Conservation (phyloP, 495 filamentous ascomycete genomes). For the Aspergillus bridgeri region DNA sequence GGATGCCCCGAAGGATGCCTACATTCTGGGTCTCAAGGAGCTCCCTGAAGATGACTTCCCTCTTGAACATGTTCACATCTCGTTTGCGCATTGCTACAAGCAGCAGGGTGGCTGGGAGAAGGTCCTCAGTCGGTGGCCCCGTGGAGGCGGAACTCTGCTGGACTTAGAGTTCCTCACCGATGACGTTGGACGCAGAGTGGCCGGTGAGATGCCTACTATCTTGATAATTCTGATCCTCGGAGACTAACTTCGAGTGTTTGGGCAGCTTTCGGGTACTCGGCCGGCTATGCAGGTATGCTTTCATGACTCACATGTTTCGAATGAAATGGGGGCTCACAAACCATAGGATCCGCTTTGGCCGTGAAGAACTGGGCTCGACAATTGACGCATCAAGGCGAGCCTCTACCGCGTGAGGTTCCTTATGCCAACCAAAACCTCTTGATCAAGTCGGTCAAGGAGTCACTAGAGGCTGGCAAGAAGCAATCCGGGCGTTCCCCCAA, state of each 20-base stretch:
- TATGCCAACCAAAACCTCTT: slow-evolving; percentile 76
- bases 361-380: slow-evolving; percentile 90
- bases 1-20: slow-evolving; percentile 70
- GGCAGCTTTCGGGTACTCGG: slow-evolving; percentile 66
- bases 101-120: slow-evolving; percentile 81
- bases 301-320: neutral
- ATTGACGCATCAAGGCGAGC: slow-evolving; percentile 59
- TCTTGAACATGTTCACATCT: slow-evolving; percentile 80
- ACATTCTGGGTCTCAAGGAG: slow-evolving; percentile 92
- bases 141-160: slow-evolving; percentile 77
- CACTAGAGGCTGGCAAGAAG: slow-evolving; percentile 57
- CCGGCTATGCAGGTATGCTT: slow-evolving; percentile 65
- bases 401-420: slow-evolving; percentile 63
- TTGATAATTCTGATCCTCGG: slow-evolving; percentile 31
- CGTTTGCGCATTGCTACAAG: slow-evolving; percentile 86
- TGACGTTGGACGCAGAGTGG: slow-evolving; percentile 72
- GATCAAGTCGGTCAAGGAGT: slow-evolving; percentile 67
- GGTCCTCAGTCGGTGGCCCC: slow-evolving; percentile 75
- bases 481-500: slow-evolving; percentile 48
- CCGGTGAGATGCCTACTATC: slow-evolving; percentile 35
- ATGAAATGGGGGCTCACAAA: neutral
- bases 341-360: slow-evolving; percentile 61
- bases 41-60: slow-evolving; percentile 85
- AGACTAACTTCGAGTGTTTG: slow-evolving; percentile 5
- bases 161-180: slow-evolving; percentile 94